These are phyloP conservation scores for Astragalus glycyphyllos DNA, from an alignment of 306 rosid genomes.

Conservation along the genomic window DNA sequence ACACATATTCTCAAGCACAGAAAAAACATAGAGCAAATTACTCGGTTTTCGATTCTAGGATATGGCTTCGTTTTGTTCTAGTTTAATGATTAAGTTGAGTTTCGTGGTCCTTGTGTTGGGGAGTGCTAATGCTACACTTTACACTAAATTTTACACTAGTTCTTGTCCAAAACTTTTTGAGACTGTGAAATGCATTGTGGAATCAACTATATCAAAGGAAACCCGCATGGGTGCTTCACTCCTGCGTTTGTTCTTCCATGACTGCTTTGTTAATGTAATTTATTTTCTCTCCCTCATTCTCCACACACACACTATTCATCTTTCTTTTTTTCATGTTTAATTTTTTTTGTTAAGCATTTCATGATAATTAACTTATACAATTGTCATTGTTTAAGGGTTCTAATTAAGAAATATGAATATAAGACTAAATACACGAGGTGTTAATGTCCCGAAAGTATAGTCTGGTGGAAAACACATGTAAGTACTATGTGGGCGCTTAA, in stretches of 20 bases:
- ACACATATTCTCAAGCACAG: constrained; percentile 2
- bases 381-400: neutral
- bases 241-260: constrained; percentile 90
- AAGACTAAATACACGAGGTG: too few species aligned
- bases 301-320: neutral
- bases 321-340: too few species aligned
- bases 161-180: constrained; percentile 71
- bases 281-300: neutral
- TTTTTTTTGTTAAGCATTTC: too few species aligned
- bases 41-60: neutral
- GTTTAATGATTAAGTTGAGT: constrained; percentile 37
- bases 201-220: constrained; percentile 67
- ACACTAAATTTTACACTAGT: constrained; percentile 52
- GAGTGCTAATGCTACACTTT: constrained; percentile 61
- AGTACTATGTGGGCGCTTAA: too few species aligned
- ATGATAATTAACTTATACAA: too few species aligned
- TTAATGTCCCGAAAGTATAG: too few species aligned
- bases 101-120: constrained; percentile 45
- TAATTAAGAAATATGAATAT: too few species aligned
- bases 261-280: constrained; percentile 88
- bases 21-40: neutral
- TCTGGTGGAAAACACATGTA: too few species aligned
- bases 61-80: constrained; percentile 47
- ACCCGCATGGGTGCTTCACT: constrained; percentile 96
- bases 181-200: constrained; percentile 59